These are phyloP conservation scores for Cornus controversa DNA, from an alignment of 148 eudicot species.

Conservation along the genomic window DNA sequence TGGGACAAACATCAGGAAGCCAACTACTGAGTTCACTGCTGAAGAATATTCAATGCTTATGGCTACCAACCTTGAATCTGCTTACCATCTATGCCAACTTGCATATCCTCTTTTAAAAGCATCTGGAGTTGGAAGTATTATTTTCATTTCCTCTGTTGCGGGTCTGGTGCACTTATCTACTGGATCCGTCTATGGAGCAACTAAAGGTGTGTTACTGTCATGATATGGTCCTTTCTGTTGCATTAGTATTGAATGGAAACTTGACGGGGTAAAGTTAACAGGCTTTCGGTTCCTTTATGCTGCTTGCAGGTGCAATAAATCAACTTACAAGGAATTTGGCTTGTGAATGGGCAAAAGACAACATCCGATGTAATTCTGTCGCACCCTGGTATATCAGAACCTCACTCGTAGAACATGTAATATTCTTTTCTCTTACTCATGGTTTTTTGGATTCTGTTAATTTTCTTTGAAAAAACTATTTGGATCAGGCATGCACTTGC, in stretches of 20 bases:
- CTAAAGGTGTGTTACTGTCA: conserved; percentile 53
- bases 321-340: conserved; percentile 79
- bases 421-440: conserved; percentile 17
- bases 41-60: conserved; percentile 67
- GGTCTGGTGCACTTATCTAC: conserved; percentile 53
- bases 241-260: background rate
- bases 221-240: background rate
- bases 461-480: background rate
- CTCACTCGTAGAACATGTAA: conserved; percentile 67
- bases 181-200: conserved; percentile 76
- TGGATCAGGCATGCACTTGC: background rate
- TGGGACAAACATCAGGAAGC: conserved; percentile 76
- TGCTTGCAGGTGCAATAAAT: conserved; percentile 61
- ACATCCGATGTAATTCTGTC: conserved; percentile 63
- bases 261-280: background rate
- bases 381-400: conserved; percentile 79
- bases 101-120: conserved; percentile 74
- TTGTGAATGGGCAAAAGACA: conserved; percentile 93
- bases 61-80: conserved; percentile 82
- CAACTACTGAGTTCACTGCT: conserved; percentile 56
- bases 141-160: conserved; percentile 88
- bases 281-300: conserved; percentile 10
- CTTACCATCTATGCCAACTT: conserved; percentile 79
- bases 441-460: background rate
- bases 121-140: conserved; percentile 72